Base-by-base conservation (phyloP, 2,329 filamentous ascomycete species). In the Lecanicillium sp. region DNA sequence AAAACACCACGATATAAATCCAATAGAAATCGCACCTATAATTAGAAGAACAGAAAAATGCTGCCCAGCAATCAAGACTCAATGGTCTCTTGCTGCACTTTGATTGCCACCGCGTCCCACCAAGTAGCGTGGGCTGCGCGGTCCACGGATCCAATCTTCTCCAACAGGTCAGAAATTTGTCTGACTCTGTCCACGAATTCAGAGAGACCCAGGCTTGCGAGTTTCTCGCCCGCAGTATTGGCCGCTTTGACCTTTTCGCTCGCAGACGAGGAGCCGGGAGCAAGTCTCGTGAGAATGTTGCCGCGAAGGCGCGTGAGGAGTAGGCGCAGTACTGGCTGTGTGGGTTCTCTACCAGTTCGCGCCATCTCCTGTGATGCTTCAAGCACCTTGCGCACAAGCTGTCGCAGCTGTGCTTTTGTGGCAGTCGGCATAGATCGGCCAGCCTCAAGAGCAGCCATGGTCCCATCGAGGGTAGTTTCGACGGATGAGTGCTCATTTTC, bases 111-210 rank as follows among this genome's bases (percentile, higher is more conserved):
- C 38, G 72, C 67, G 63, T 87, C 84, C 72, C 87, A 90, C 83
- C 84, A 88, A 36, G 68, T 59, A 11, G 78, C 78, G 63, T 89
- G 86, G 7, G 79, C 75, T 52, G 79, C 81, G 53, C 82, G 74
- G 60, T 90, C 86, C 5, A 89, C 81, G 4, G 69, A 69, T 12
- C 82, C 81, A 3, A 89, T 74, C 59, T 77, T 76, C 35, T 77
- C 74, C 51, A 90, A 67, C 58, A 83, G 73, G 27, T 87, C 84
- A 7, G 86, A 81, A 56, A 90, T 83, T 41, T 80, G 79, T 26
- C 83, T 73, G 12, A 90, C 80, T 51, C 76, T 78, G 23, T 79
- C 77, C 14, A 85, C 81, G 60, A 90, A 90, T 64, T 90, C 86
- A 0, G 82, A 82, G 49, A 90, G 66, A 0, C 86, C 86, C 15